A percentile compares a stretch with the other conserved stretches of the same genome.
Conservation (phyloP, 495 filamentous ascomycete genomes). For the Paragyromitra xinjiangensis region DNA sequence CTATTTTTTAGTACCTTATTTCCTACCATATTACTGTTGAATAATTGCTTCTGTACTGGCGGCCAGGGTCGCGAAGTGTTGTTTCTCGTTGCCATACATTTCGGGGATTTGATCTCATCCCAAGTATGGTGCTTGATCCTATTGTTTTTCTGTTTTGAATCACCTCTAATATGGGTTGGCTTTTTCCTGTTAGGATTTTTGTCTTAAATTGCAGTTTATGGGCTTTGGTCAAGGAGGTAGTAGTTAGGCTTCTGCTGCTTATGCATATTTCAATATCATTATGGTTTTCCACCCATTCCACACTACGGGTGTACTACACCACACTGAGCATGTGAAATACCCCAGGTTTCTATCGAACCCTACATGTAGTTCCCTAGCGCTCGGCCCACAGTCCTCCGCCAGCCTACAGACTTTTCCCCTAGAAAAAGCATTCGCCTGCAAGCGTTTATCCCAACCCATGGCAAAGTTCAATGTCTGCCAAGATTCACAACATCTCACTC, state of each 20-base stretch:
- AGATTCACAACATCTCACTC: constrained; percentile 15
- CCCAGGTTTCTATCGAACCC: not conserved
- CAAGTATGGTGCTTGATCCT: not conserved
- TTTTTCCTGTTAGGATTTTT: not conserved
- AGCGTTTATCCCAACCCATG: not conserved
- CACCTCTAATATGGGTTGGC: not conserved
- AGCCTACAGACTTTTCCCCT: not conserved
- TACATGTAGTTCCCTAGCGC: not conserved
- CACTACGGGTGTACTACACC: not conserved
- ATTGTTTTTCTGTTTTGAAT: not conserved
- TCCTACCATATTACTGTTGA: too few relatives aligned
- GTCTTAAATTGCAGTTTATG: not conserved
- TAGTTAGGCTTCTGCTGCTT: too few relatives aligned
- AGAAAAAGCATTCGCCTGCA: not conserved
- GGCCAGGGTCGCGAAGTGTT: too few relatives aligned
- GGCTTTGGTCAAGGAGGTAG: too few relatives aligned
- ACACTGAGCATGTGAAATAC: not conserved
- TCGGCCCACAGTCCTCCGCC: too few relatives aligned
- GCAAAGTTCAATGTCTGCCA: not conserved
- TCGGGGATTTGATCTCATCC: too few relatives aligned
- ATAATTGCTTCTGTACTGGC: too few relatives aligned
- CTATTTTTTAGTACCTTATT: too few relatives aligned
- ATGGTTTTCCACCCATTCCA: not conserved
- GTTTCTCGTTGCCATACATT: too few relatives aligned
- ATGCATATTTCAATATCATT: not conserved